phyloP scores from a whole-genome alignment of 768 basidiomycete genomes.

The Mycena leptocephala region DNA sequence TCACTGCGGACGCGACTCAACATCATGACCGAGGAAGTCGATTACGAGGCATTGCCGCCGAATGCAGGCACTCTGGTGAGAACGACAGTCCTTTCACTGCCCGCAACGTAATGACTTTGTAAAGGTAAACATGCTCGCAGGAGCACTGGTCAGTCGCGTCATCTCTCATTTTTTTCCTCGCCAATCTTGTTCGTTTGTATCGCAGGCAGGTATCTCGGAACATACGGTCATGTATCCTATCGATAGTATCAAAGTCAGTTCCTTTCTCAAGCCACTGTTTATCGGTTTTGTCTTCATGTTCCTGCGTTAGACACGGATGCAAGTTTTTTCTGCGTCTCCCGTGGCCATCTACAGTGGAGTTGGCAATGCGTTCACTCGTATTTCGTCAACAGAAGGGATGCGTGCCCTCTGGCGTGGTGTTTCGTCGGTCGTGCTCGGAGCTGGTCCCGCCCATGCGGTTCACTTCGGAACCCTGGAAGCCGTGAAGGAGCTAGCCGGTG shows the following conservation, averaged over 20 bases:
- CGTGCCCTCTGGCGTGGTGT: constrained; percentile 96
- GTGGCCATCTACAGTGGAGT: constrained; percentile 91
- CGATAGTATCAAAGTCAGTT: constrained; percentile 95
- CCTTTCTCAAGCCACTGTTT: constrained; percentile 42
- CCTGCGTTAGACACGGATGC: constrained; percentile 92
- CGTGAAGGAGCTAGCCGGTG: constrained; percentile 93
- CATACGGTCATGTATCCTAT: constrained; percentile 99
- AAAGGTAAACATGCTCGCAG: constrained; percentile 97
- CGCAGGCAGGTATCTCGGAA: constrained; percentile 97
- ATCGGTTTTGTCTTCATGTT: not conserved
- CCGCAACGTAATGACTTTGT: constrained; percentile 15
- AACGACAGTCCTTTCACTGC: not conserved
- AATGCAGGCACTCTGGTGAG: constrained; percentile 34
- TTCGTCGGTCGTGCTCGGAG: constrained; percentile 94
- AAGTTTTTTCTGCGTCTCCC: constrained; percentile 92
- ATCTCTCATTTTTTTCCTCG: constrained; percentile 26
- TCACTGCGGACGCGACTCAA: constrained; percentile 16
- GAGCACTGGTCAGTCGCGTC: constrained; percentile 84
- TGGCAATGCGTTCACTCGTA: constrained; percentile 91
- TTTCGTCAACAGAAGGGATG: constrained; percentile 95
- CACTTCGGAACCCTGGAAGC: constrained; percentile 98
- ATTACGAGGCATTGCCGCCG: constrained; percentile 37
- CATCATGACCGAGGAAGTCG: constrained; percentile 35
- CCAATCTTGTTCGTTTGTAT: constrained; percentile 18
- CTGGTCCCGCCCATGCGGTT: constrained; percentile 97